These are phyloP conservation scores for Populus tomentosa DNA, from an alignment of 441 rosid species.

Conservation along the genomic window DNA sequence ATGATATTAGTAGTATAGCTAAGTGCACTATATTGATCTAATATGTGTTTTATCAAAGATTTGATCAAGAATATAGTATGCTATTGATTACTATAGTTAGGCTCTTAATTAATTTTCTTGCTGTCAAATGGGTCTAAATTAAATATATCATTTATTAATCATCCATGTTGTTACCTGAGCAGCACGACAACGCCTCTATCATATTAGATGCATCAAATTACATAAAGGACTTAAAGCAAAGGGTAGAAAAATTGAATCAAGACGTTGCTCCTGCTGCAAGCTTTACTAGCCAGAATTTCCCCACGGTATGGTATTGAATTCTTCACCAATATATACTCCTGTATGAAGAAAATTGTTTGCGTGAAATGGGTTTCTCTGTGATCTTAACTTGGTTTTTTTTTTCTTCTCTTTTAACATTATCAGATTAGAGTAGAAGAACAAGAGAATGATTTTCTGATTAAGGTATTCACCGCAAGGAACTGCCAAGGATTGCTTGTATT, in stretches of 20 bases:
- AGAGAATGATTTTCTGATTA: slow-evolving; percentile 56
- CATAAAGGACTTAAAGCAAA: slow-evolving; percentile 58
- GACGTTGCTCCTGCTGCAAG: slow-evolving; percentile 39
- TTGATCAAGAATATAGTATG: background rate
- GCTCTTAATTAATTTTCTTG: too few relatives aligned
- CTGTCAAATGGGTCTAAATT: too few relatives aligned
- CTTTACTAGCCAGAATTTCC: slow-evolving; percentile 38
- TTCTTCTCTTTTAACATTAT: slow-evolving; percentile 1
- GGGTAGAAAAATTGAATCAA: slow-evolving; percentile 52
- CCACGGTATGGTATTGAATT: slow-evolving; percentile 8
- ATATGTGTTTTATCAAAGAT: background rate
- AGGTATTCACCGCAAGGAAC: slow-evolving; percentile 49
- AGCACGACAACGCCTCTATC: slow-evolving; percentile 58
- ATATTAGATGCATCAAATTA: slow-evolving; percentile 65
- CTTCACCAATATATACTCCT: background rate
- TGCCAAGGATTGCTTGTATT: slow-evolving; percentile 68
- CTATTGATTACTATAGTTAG: background rate
- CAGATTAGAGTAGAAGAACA: slow-evolving; percentile 67
- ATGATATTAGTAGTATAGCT: too few relatives aligned
- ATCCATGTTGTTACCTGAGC: slow-evolving; percentile 1
- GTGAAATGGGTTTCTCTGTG: background rate
- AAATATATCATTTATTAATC: background rate
- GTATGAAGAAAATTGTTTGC: background rate
- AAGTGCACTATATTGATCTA: too few relatives aligned
- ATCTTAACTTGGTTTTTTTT: background rate